phyloP scores from a whole-genome alignment of 2,329 filamentous ascomycete genomes.

The Colletotrichum sp. region DNA sequence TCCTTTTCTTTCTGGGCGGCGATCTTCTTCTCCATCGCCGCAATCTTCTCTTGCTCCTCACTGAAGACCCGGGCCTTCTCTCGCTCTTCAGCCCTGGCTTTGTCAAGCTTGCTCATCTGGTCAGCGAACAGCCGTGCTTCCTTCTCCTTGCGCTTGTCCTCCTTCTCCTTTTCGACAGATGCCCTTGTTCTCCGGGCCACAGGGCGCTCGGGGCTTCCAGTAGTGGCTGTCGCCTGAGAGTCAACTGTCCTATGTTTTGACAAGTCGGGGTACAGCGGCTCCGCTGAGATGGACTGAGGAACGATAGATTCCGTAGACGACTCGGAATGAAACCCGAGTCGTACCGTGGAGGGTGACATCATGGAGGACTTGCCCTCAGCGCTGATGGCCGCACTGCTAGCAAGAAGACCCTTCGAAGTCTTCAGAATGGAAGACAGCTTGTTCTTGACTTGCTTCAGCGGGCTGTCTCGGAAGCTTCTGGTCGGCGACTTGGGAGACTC shows the following conservation, averaged over 20 bases:
- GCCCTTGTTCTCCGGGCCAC: constrained; percentile 58
- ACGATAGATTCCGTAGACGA: constrained; percentile 56
- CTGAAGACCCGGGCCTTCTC: constrained; percentile 68
- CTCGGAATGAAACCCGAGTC: constrained; percentile 46
- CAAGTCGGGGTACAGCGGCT: constrained; percentile 52
- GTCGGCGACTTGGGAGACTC: constrained; percentile 64
- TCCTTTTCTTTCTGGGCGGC: constrained; percentile 60
- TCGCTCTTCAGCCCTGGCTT: constrained; percentile 71
- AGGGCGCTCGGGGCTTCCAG: constrained; percentile 48
- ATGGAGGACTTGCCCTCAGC: constrained; percentile 66
- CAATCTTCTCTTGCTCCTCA: constrained; percentile 61
- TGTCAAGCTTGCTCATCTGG: constrained; percentile 68
- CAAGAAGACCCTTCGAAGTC: constrained; percentile 84
- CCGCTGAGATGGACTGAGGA: constrained; percentile 30
- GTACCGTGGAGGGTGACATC: constrained; percentile 57
- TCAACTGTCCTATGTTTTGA: constrained; percentile 39
- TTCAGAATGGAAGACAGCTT: constrained; percentile 91
- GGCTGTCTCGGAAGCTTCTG: constrained; percentile 70
- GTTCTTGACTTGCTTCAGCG: constrained; percentile 89
- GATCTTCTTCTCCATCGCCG: constrained; percentile 58
- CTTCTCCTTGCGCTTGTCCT: constrained; percentile 71
- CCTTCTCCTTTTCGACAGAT: constrained; percentile 65
- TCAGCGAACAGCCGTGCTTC: constrained; percentile 67
- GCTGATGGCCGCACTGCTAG: constrained; percentile 72
- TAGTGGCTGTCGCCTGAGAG: constrained; percentile 25